phyloP scores from a whole-genome alignment of 2,329 filamentous ascomycete genomes.

The Cryoendolithus antarcticus region DNA sequence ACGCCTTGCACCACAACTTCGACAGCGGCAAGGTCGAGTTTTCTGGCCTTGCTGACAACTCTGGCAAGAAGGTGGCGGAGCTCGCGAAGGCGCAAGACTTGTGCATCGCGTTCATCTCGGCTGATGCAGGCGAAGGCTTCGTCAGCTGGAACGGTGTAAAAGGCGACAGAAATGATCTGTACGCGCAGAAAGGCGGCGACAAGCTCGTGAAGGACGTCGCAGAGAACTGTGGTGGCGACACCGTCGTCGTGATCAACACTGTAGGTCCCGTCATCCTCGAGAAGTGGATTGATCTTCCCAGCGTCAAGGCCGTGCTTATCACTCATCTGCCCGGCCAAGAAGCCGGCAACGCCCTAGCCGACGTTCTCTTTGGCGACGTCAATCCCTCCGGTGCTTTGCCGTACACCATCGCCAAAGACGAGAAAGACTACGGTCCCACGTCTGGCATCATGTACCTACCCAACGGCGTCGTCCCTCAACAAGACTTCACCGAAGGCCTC shows the following conservation, averaged over 20 bases:
- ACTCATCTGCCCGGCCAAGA: constrained; percentile 84
- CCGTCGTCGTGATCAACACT: constrained; percentile 76
- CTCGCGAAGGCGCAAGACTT: constrained; percentile 41
- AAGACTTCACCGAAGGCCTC: constrained; percentile 70
- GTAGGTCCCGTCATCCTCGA: constrained; percentile 76
- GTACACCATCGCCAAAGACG: constrained; percentile 68
- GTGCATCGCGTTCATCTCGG: constrained; percentile 76
- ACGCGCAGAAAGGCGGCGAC: constrained; percentile 64
- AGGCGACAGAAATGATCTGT: constrained; percentile 68
- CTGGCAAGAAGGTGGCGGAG: constrained; percentile 11
- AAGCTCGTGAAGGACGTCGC: constrained; percentile 61
- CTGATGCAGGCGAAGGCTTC: constrained; percentile 75
- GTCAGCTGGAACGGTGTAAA: constrained; percentile 48
- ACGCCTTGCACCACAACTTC: constrained; percentile 52
- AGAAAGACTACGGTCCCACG: constrained; percentile 64
- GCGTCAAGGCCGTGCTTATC: constrained; percentile 66
- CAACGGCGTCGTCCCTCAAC: constrained; percentile 61
- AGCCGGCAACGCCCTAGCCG: constrained; percentile 67
- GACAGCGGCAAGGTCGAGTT: constrained; percentile 47
- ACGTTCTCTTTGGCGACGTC: constrained; percentile 65
- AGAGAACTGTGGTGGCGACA: constrained; percentile 47
- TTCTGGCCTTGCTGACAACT: constrained; percentile 41
- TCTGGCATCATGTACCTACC: constrained; percentile 58
- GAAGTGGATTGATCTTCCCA: constrained; percentile 63
- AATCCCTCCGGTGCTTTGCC: constrained; percentile 75